Conservation (phyloP, 768 basidiomycete genomes). For the Mycena olivaceomarginata region DNA sequence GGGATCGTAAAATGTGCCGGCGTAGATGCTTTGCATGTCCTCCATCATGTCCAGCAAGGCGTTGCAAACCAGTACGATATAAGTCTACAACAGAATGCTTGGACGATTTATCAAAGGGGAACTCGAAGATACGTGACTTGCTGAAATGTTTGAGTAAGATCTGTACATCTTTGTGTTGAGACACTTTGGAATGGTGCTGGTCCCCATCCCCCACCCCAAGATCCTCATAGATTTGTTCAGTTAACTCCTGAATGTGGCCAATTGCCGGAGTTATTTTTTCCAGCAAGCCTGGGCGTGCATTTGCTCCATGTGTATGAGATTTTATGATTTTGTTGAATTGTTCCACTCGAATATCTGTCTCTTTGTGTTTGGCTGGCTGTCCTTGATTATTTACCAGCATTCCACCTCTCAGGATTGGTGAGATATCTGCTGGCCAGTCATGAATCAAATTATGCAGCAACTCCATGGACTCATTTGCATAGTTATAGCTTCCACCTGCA, state of each 20-base stretch:
- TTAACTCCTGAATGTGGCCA: neutral
- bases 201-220: neutral
- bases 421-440: conserved; percentile 48
- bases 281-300: neutral
- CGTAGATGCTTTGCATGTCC: neutral
- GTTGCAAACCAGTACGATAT: neutral
- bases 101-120: neutral
- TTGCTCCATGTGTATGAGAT: neutral
- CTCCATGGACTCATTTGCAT: conserved; percentile 50
- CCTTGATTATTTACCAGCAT: conserved; percentile 43
- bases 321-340: neutral
- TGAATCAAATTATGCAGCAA: conserved; percentile 46
- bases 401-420: conserved; percentile 30
- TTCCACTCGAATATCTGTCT: neutral
- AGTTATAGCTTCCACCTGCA: conserved; percentile 47
- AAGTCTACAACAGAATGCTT: neutral
- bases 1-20: neutral
- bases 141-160: neutral
- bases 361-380: conserved; percentile 14
- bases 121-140: neutral
- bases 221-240: neutral
- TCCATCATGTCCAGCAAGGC: neutral
- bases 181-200: neutral
- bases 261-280: neutral
- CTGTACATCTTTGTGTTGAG: neutral